A percentile compares a stretch with the other conserved stretches of the same genome.
Evolutionary conservation across 352 stramenopile genomes (phyloP).

Genomic region (Phytophthora ohioensis): DNA sequence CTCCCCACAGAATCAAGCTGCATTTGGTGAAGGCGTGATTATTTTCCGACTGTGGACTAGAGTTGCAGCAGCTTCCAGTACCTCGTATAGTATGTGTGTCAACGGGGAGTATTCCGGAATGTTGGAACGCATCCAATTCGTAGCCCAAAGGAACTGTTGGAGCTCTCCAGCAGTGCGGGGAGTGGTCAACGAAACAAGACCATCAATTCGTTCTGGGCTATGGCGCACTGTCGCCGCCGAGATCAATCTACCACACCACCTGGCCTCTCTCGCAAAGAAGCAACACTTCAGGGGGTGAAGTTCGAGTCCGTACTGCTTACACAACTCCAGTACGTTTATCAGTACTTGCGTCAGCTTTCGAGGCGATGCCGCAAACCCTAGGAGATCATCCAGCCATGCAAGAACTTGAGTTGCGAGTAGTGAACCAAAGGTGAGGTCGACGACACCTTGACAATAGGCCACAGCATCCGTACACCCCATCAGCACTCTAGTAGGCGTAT

Average conservation of each 20-base stretch:
- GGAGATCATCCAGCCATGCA: slow-evolving; percentile 43
- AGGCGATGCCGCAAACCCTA: slow-evolving; percentile 28
- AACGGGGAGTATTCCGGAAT: slow-evolving; percentile 37
- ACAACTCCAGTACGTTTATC: slow-evolving; percentile 13
- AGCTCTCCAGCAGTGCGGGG: slow-evolving; percentile 21
- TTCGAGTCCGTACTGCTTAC: slow-evolving; percentile 39
- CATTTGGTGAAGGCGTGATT: slow-evolving; percentile 16
- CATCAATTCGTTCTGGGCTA: slow-evolving; percentile 27
- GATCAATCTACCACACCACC: slow-evolving; percentile 36
- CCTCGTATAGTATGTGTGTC: not conserved
- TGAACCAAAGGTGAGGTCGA: slow-evolving; percentile 8
- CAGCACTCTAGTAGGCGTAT: no score
- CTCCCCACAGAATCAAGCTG: slow-evolving; percentile 16
- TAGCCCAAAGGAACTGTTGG: slow-evolving; percentile 14
- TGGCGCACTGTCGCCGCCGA: slow-evolving; percentile 27
- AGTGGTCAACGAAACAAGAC: slow-evolving; percentile 26
- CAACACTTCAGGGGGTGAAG: slow-evolving; percentile 40
- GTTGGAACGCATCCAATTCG: slow-evolving; percentile 48
- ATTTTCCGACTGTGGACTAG: slow-evolving; percentile 19
- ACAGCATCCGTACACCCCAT: no score
- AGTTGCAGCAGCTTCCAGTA: slow-evolving; percentile 19
- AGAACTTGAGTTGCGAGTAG: slow-evolving; percentile 28
- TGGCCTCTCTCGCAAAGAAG: slow-evolving; percentile 33
- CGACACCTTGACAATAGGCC: no score
- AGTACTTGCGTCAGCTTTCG: slow-evolving; percentile 25